A percentile compares a stretch with the other conserved stretches of the same genome.
Evolutionary conservation across 192 early-diverging fungal genomes (phyloP).

Genomic region (Rhizophagus sp.): DNA sequence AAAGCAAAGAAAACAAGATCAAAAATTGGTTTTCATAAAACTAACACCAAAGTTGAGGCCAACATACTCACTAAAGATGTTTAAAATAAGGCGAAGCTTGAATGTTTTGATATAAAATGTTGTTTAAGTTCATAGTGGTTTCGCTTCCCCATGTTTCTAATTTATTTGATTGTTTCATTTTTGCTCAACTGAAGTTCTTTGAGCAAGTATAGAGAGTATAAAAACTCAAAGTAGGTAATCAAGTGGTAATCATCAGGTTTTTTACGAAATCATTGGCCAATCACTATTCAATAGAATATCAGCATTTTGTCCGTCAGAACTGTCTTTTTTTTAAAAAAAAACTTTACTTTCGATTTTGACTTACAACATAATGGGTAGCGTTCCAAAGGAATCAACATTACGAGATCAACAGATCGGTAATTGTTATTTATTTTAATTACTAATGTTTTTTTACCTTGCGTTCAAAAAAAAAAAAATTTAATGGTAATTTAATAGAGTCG

Average conservation of each 20-base stretch:
- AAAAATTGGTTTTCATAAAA: background rate
- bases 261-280: background rate
- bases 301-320: too few species aligned
- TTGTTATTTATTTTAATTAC: conserved; percentile 1
- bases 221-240: background rate
- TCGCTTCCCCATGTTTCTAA: conserved; percentile 75
- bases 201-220: too few species aligned
- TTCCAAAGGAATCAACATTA: conserved; percentile 43
- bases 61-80: conserved; percentile 59
- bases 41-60: background rate
- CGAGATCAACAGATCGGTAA: conserved; percentile 69
- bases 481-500: conserved; percentile 57
- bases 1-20: background rate
- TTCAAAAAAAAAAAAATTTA: conserved; percentile 6
- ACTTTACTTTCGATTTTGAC: background rate
- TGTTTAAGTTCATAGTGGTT: conserved; percentile 82
- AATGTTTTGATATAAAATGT: conserved; percentile 70
- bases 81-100: conserved; percentile 76
- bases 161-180: conserved; percentile 43
- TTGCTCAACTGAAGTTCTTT: background rate
- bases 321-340: background rate
- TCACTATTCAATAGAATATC: background rate
- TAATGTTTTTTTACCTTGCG: background rate
- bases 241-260: background rate
- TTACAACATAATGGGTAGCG: conserved; percentile 33